A percentile compares a stretch with the other conserved stretches of the same genome.
These are phyloP conservation scores for Fusarium circinatum DNA, from an alignment of 2,329 filamentous ascomycete genomes.

Conservation along the genomic window DNA sequence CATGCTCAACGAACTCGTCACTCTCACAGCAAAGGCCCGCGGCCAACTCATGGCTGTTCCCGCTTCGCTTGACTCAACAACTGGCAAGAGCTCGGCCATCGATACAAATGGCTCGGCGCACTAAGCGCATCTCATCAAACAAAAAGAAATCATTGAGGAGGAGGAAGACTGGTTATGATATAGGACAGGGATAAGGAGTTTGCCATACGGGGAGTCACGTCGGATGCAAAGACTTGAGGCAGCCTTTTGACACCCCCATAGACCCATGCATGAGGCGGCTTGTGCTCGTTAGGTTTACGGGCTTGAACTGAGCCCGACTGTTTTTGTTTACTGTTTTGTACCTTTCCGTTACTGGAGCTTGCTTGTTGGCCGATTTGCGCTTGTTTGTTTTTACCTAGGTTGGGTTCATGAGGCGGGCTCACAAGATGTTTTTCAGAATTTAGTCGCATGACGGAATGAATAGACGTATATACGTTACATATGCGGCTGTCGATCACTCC, in stretches of 20 bases:
- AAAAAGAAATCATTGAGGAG: not conserved
- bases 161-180: not conserved
- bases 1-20: conserved; percentile 76
- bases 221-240: conserved; percentile 41
- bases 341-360: conserved; percentile 7
- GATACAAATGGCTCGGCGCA: conserved; percentile 58
- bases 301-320: conserved; percentile 29
- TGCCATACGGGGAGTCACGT: conserved; percentile 38
- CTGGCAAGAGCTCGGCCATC: conserved; percentile 46
- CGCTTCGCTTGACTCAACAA: conserved; percentile 39
- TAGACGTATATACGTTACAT: conserved; percentile 12
- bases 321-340: conserved; percentile 33
- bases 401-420: not conserved
- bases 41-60: conserved; percentile 51
- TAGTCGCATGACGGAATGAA: conserved; percentile 15
- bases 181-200: conserved; percentile 22
- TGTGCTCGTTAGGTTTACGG: conserved; percentile 23
- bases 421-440: not conserved
- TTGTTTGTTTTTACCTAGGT: not conserved
- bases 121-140: conserved; percentile 5
- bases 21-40: conserved; percentile 62
- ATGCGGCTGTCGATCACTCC: not conserved
- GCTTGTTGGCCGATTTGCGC: not conserved
- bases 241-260: conserved; percentile 48
- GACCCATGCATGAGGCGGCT: conserved; percentile 50